Percentiles rank a stretch among this genome's conserved stretches.
phyloP scores from a whole-genome alignment of 345 rosid genomes.

The Eucalyptus marginata region DNA sequence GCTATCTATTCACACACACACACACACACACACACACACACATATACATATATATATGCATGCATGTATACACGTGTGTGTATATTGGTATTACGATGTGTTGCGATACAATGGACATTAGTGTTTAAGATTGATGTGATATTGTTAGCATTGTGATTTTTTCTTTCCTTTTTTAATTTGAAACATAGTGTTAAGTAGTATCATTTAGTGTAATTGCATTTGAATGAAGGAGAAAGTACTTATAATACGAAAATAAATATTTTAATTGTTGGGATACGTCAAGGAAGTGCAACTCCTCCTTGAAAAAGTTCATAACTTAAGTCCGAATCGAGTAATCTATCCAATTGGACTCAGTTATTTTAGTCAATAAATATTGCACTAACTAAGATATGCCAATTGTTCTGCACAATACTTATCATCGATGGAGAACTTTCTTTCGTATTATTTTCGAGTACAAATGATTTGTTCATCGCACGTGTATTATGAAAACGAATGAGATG shows the following conservation, averaged over 20 bases:
- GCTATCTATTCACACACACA: neutral
- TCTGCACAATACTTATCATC: too few relatives aligned
- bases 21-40: too few relatives aligned
- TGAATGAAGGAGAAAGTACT: neutral
- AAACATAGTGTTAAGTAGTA: rapidly evolving
- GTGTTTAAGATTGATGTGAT: neutral
- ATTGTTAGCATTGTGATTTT: neutral
- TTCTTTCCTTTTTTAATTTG: neutral
- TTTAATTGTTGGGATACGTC: rapidly evolving
- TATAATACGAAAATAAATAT: rapidly evolving
- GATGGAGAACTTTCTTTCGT: neutral
- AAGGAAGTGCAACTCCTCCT: neutral
- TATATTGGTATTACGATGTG: neutral
- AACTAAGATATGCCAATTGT: too few relatives aligned
- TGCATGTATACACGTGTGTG: too few relatives aligned
- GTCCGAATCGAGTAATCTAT: rapidly evolving
- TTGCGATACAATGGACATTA: neutral
- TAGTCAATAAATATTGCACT: neutral
- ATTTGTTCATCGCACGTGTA: neutral
- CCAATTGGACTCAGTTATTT: rapidly evolving
- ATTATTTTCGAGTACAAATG: neutral
- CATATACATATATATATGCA: too few relatives aligned
- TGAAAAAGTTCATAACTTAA: neutral
- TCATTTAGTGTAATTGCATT: neutral
- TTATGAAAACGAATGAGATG: neutral